Evolutionary conservation across 331 rosid species (phyloP).

Genomic region (Quercus phellos): DNA sequence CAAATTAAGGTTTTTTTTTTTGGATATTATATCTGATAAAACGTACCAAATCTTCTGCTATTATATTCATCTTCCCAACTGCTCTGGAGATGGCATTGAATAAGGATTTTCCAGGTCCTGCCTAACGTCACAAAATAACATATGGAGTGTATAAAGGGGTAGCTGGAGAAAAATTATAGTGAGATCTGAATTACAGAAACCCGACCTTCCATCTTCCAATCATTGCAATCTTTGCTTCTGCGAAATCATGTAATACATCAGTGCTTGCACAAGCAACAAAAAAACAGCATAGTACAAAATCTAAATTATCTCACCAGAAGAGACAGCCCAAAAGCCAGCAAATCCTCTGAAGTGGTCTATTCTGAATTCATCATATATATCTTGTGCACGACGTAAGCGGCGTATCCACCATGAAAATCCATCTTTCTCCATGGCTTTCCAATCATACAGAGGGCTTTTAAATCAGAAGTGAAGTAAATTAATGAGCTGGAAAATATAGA

Average conservation of each 20-base stretch:
- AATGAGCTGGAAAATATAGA: conserved; percentile 21
- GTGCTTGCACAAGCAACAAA: background rate
- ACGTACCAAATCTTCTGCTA: conserved; percentile 93
- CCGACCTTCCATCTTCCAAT: conserved; percentile 92
- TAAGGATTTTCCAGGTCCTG: conserved; percentile 82
- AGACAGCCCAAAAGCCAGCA: conserved; percentile 95
- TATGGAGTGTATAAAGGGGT: conserved; percentile 23
- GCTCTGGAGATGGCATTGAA: conserved; percentile 71
- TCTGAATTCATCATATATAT: conserved; percentile 80
- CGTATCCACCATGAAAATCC: conserved; percentile 94
- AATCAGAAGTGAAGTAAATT: conserved; percentile 23
- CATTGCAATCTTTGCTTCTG: conserved; percentile 90
- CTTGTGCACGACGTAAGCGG: conserved; percentile 74
- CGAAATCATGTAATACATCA: conserved; percentile 34
- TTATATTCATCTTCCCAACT: conserved; percentile 68
- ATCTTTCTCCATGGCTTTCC: conserved; percentile 95
- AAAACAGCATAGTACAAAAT: conserved; percentile 10
- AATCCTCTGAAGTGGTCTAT: conserved; percentile 95
- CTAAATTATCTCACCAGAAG: conserved; percentile 61
- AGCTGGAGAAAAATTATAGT: conserved; percentile 7
- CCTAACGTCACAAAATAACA: conserved; percentile 49
- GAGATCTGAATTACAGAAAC: conserved; percentile 18
- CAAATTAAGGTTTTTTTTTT: background rate
- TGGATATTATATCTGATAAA: conserved; percentile 5
- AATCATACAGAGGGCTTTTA: conserved; percentile 87